phyloP scores from a whole-genome alignment of 1,284 basidiomycete species.

The Pyrrhoderma noxium region DNA sequence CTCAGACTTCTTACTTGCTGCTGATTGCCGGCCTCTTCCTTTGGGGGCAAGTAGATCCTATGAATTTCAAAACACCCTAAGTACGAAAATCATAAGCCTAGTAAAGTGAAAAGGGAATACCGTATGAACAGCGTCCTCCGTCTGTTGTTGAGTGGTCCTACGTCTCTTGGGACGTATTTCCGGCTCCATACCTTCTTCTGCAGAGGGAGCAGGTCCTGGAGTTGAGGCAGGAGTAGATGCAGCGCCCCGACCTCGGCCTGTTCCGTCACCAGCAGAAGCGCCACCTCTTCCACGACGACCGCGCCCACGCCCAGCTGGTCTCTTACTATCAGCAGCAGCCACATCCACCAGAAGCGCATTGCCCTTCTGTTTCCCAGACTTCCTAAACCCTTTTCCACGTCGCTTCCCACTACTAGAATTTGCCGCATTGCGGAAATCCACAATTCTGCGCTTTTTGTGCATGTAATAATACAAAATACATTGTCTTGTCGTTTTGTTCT shows the following conservation, averaged over 20 bases:
- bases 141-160: constrained; percentile 4
- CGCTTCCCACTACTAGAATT: constrained; percentile 60
- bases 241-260: constrained; percentile 28
- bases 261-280: constrained; percentile 24
- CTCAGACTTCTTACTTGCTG: too few relatives aligned
- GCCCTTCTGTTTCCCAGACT: constrained; percentile 63
- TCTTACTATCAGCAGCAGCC: constrained; percentile 65
- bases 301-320: constrained; percentile 18
- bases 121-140: constrained; percentile 8
- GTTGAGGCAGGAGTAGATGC: constrained; percentile 28
- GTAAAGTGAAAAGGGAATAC: not conserved
- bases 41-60: constrained; percentile 9
- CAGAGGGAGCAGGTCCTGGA: constrained; percentile 1
- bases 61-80: constrained; percentile 1
- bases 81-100: not conserved
- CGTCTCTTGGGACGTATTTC: constrained; percentile 14
- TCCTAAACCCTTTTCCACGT: constrained; percentile 42
- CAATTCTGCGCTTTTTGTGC: constrained; percentile 77
- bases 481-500: constrained; percentile 82
- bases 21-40: too few relatives aligned
- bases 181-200: constrained; percentile 3
- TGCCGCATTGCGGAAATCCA: constrained; percentile 77
- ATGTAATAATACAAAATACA: constrained; percentile 94
- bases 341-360: constrained; percentile 77
- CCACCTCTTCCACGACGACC: constrained; percentile 23